Evolutionary conservation across 768 basidiomycete genomes (phyloP).

Genomic region (Podaxis sp.): DNA sequence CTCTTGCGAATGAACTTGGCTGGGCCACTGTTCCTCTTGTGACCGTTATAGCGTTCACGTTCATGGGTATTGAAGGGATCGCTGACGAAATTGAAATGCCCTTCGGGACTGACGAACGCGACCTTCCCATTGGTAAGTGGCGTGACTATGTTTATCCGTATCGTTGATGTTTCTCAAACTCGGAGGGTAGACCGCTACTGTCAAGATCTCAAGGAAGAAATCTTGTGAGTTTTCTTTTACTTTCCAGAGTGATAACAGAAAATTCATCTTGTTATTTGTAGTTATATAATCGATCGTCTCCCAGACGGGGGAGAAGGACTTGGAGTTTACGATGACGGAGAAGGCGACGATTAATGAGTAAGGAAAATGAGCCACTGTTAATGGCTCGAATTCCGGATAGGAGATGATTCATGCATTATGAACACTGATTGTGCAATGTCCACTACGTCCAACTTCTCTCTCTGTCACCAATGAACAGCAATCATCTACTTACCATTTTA

Average conservation of each 20-base stretch:
- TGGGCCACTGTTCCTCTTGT: slow-evolving; percentile 86
- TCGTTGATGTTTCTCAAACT: background rate
- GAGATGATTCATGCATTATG: too few relatives aligned
- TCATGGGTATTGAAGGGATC: slow-evolving; percentile 95
- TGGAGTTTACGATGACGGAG: slow-evolving; percentile 75
- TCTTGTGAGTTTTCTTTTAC: slow-evolving; percentile 53
- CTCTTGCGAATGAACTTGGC: slow-evolving; percentile 77
- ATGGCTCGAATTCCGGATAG: too few relatives aligned
- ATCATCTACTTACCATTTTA: background rate
- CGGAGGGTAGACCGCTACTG: slow-evolving; percentile 70
- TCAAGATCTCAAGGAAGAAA: slow-evolving; percentile 82
- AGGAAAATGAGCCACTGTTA: too few relatives aligned
- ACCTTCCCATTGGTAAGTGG: slow-evolving; percentile 71
- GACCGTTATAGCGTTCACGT: slow-evolving; percentile 84
- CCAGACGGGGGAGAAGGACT: slow-evolving; percentile 75
- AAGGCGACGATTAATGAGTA: slow-evolving; percentile 67
- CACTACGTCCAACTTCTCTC: too few relatives aligned
- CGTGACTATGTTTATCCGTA: background rate
- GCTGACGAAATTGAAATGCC: slow-evolving; percentile 96
- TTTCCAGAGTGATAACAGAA: background rate
- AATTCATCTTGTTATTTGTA: slow-evolving; percentile 27
- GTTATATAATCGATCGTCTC: slow-evolving; percentile 68
- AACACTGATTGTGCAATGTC: too few relatives aligned
- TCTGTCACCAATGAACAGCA: background rate
- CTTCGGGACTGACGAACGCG: slow-evolving; percentile 70